Evolutionary conservation across 2,329 filamentous ascomycete genomes (phyloP).

Genomic region (Epichloe sylvatica): DNA sequence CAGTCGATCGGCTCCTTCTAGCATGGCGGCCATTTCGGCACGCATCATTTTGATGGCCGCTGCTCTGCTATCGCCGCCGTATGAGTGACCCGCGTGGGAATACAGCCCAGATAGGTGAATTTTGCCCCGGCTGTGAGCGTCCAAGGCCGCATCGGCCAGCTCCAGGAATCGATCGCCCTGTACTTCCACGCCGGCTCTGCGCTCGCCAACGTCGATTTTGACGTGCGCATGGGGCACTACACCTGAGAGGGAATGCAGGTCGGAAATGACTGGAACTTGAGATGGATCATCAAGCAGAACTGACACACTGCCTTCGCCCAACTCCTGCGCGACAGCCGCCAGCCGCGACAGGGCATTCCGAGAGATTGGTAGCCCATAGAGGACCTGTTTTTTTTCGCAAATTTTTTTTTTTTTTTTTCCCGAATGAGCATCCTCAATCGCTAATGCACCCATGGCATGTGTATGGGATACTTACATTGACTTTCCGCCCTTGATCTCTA

Average conservation of each 20-base stretch:
- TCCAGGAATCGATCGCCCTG: slow-evolving; percentile 37
- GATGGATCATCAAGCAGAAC: slow-evolving; percentile 56
- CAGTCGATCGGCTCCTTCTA: slow-evolving; percentile 13
- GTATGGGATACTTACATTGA: slow-evolving; percentile 36
- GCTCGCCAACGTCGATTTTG: slow-evolving; percentile 62
- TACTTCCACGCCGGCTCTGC: slow-evolving; percentile 50
- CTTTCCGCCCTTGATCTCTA: slow-evolving; percentile 34
- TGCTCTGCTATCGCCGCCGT: slow-evolving; percentile 27
- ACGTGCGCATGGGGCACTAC: slow-evolving; percentile 45
- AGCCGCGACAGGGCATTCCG: slow-evolving; percentile 47
- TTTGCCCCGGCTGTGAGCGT: slow-evolving; percentile 14
- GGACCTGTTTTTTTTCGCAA: slow-evolving; percentile 28
- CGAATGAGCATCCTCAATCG: neutral
- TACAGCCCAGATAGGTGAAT: slow-evolving; percentile 51
- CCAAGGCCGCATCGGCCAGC: slow-evolving; percentile 22
- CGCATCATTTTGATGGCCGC: slow-evolving; percentile 19
- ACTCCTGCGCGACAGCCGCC: slow-evolving; percentile 35
- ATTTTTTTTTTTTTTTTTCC: no score
- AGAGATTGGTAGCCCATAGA: slow-evolving; percentile 60
- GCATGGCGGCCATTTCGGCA: slow-evolving; percentile 17
- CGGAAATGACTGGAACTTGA: slow-evolving; percentile 39
- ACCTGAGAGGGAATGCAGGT: slow-evolving; percentile 27
- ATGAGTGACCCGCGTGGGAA: slow-evolving; percentile 60
- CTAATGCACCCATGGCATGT: neutral
- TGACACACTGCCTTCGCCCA: slow-evolving; percentile 43